Evolutionary conservation across 164 flowering plant species (phyloP), one percentile per base, ranked within the genome.

Genomic region (Warburgia ugandensis): DNA sequence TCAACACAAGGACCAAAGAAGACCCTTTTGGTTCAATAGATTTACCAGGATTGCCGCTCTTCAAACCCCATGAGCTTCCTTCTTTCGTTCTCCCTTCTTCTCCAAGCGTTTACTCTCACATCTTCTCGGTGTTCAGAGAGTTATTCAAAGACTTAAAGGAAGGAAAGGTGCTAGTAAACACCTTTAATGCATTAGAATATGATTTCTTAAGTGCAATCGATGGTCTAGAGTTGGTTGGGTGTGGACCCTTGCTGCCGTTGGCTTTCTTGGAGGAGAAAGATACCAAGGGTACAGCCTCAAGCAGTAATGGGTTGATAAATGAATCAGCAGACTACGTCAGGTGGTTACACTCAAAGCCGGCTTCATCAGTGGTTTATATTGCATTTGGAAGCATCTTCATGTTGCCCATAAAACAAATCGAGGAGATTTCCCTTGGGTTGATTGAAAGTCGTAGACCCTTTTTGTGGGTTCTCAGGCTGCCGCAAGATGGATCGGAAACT

Each of bases 191-290:
- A 0, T 32, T 81, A 9, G 89, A 84, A 48, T 16, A 28, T 0
- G 80, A 73, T 0, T 73, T 77, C 1, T 4, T 86, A 0, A 65
- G 35, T 17, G 46, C 73, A 1, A 12, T 71, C 2, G 66, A 55
- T 9, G 37, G 50, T 33, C 11, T 58, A 1, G 58, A 62, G 0
- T 1, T 77, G 47, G 31, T 71, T 0, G 64, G 62, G 4, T 39
- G 84, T 5, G 94, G 96, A 6, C 96, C 87, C 4, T 54, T 77
- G 56, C 31, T 83, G 36, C 78, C 81, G 4, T 69, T 78, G 3
- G 74, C 80, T 8, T 66, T 60, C 30, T 38, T 65, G n/a, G 73
- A 68, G 21, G 59, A 61, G 0, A 47, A 49, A 0, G 67, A 68
- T n/a, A 55, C 59, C 2, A n/a, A 31, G 0, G 77, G 72, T 13